Conservation (phyloP, 331 rosid species). For the Phaseolus coccineus region DNA sequence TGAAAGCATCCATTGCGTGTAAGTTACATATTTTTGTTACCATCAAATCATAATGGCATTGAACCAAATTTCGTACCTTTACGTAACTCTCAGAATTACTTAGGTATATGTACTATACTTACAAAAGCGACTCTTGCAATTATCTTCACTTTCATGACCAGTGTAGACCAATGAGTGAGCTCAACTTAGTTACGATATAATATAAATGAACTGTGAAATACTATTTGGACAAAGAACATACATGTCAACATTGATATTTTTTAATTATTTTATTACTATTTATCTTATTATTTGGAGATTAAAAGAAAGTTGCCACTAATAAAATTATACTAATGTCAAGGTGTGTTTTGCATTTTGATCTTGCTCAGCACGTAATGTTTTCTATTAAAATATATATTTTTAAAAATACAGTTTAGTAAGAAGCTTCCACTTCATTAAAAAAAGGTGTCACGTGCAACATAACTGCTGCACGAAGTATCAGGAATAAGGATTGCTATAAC, state of each 20-base stretch:
- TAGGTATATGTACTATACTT: not conserved
- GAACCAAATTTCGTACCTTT: not conserved
- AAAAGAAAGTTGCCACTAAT: too few relatives aligned
- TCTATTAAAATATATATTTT: too few relatives aligned
- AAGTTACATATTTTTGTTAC: not conserved
- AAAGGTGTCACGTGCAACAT: too few relatives aligned
- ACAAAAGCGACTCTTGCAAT: not conserved
- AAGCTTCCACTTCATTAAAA: too few relatives aligned
- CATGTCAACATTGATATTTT: too few relatives aligned
- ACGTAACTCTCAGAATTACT: not conserved
- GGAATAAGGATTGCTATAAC: not conserved
- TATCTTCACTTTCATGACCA: slow-evolving; percentile 4
- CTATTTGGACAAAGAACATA: not conserved
- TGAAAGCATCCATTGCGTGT: not conserved
- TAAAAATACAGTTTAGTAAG: too few relatives aligned
- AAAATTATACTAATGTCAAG: too few relatives aligned
- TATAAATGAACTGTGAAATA: not conserved
- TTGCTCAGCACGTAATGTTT: too few relatives aligned
- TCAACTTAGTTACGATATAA: not conserved
- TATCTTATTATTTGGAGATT: too few relatives aligned
- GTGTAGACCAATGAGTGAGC: not conserved
- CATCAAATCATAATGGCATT: not conserved
- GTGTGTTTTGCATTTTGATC: too few relatives aligned
- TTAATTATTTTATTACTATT: too few relatives aligned
- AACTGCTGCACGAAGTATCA: not conserved